Conservation (phyloP, 2,329 filamentous ascomycete genomes). For the Sodiomyces alkalinus region DNA sequence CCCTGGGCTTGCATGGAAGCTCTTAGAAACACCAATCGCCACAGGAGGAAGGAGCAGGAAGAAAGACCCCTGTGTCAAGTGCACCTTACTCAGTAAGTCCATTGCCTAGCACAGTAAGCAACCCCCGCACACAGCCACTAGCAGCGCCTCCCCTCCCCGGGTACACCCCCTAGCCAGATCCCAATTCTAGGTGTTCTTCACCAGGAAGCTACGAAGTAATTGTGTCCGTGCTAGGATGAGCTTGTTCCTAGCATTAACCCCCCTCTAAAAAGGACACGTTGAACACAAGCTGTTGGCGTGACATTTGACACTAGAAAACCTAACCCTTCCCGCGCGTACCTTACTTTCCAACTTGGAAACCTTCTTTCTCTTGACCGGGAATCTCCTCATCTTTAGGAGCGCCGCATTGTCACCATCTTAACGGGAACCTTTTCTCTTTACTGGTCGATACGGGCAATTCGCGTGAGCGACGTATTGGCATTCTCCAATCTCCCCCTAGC, state of each 20-base stretch:
- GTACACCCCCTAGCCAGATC: no score
- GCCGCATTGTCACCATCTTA: background rate
- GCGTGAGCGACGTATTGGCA: conserved; percentile 3
- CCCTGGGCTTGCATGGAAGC: conserved; percentile 3
- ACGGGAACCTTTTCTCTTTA: background rate
- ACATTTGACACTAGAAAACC: conserved; percentile 3
- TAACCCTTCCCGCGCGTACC: conserved; percentile 3
- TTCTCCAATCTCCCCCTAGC: background rate
- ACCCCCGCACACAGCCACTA: no score
- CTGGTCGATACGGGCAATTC: conserved; percentile 2
- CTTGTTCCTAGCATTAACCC: no score
- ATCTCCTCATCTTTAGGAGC: conserved; percentile 1
- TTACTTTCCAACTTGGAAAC: conserved; percentile 6
- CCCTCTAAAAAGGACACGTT: conserved; percentile 11
- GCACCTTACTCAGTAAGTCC: no score
- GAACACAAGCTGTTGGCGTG: conserved; percentile 2
- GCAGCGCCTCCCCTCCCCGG: no score
- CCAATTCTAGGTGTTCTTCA: no score
- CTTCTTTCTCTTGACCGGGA: conserved; percentile 3
- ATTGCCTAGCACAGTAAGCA: no score
- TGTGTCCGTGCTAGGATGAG: no score
- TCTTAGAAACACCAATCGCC: conserved; percentile 2
- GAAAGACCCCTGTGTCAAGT: no score
- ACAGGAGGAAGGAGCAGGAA: no score
- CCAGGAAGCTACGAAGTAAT: no score